Conservation (phyloP, 2,329 filamentous ascomycete species). For the Aspergillus aculeatus region DNA sequence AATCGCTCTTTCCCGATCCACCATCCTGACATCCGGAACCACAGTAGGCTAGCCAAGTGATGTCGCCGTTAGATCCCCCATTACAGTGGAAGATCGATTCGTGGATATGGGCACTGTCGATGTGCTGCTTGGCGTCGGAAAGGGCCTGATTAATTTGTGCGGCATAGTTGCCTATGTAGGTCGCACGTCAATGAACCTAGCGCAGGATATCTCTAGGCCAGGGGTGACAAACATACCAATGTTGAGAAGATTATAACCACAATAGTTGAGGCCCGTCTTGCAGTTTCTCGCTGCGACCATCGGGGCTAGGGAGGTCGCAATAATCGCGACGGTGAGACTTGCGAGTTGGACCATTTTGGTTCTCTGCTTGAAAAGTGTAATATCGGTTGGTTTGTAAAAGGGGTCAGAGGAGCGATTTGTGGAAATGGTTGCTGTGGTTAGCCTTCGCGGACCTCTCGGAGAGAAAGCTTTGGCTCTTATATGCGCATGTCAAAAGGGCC, state of each 20-base stretch:
- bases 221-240: slow-evolving; percentile 2
- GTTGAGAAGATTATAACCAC: slow-evolving; percentile 9
- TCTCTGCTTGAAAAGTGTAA: neutral
- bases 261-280: slow-evolving; percentile 11
- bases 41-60: slow-evolving; percentile 7
- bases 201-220: neutral
- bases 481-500: too few species aligned
- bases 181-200: too few species aligned
- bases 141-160: slow-evolving; percentile 9
- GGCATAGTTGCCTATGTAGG: slow-evolving; percentile 6
- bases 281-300: slow-evolving; percentile 9
- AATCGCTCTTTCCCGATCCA: slow-evolving; percentile 7
- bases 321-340: neutral
- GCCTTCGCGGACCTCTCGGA: too few species aligned
- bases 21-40: slow-evolving; percentile 8
- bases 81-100: slow-evolving; percentile 13
- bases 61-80: slow-evolving; percentile 8
- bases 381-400: neutral
- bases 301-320: neutral
- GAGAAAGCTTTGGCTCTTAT: too few species aligned
- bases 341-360: slow-evolving; percentile 7
- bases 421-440: too few species aligned
- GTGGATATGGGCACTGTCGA: slow-evolving; percentile 3
- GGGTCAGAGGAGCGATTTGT: too few species aligned
- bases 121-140: neutral